A percentile compares a stretch with the other conserved stretches of the same genome.
Evolutionary conservation across 148 eudicot species (phyloP).

Genomic region (Silene latifolia): DNA sequence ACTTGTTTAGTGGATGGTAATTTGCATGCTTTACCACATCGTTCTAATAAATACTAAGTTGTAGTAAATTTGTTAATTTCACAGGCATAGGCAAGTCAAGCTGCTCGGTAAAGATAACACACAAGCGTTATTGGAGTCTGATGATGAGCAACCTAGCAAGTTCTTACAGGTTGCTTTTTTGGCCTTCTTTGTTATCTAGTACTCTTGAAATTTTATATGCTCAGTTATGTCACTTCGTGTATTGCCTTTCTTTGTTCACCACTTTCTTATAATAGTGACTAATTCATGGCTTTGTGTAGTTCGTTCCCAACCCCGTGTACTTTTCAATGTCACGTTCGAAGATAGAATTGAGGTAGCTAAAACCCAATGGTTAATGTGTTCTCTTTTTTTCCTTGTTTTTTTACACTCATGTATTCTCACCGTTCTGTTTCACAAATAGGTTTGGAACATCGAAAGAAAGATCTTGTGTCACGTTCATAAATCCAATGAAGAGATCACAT

Average conservation of each 20-base stretch:
- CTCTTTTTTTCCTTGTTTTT: neutral
- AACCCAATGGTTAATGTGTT: neutral
- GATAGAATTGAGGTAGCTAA: conserved; percentile 87
- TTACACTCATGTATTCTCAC: conserved; percentile 9
- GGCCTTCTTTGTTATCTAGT: neutral
- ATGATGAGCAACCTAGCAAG: conserved; percentile 63
- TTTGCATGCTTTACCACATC: neutral
- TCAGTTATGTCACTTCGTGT: conserved; percentile 1
- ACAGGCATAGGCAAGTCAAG: conserved; percentile 77
- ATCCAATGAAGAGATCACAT: conserved; percentile 57
- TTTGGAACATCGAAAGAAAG: conserved; percentile 76
- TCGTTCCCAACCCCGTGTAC: conserved; percentile 66
- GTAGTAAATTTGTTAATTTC: neutral
- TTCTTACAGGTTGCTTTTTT: conserved; percentile 55
- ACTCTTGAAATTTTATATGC: neutral
- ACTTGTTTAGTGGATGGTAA: neutral
- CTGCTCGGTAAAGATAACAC: conserved; percentile 73
- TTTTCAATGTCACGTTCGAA: conserved; percentile 56
- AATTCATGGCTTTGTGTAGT: conserved; percentile 42
- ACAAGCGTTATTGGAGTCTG: conserved; percentile 64
- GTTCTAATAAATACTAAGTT: neutral
- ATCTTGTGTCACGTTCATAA: conserved; percentile 46
- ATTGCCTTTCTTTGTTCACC: neutral
- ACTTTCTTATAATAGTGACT: neutral
- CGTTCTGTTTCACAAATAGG: conserved; percentile 38